phyloP scores from a whole-genome alignment of 208 protist genomes.

The Phytomonas sp. region DNA sequence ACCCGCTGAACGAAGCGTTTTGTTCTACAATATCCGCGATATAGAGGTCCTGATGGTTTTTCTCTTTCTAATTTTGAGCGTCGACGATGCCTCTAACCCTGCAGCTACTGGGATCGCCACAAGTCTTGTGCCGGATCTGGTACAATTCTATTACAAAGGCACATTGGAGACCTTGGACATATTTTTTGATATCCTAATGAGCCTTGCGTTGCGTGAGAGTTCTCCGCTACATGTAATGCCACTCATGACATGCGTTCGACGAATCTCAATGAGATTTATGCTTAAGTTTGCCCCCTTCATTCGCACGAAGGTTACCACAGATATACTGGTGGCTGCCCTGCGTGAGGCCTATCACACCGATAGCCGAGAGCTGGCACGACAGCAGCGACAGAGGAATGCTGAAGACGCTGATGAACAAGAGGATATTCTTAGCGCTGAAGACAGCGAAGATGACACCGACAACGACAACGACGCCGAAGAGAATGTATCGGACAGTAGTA shows the following conservation, averaged over 20 bases:
- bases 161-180: constrained; percentile 76
- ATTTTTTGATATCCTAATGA: constrained; percentile 80
- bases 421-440: constrained; percentile 15
- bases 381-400: constrained; percentile 38
- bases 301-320: constrained; percentile 39
- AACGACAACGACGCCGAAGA: constrained; percentile 11
- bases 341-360: constrained; percentile 78
- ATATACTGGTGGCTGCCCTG: constrained; percentile 68
- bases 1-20: constrained; percentile 54
- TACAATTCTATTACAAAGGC: constrained; percentile 61
- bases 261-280: constrained; percentile 68
- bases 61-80: constrained; percentile 74
- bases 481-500: constrained; percentile 5
- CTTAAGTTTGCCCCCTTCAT: constrained; percentile 68
- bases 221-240: constrained; percentile 78
- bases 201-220: constrained; percentile 64
- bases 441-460: constrained; percentile 14
- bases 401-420: constrained; percentile 24
- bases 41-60: constrained; percentile 76
- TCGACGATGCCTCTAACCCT: constrained; percentile 71
- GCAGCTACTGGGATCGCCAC: constrained; percentile 51
- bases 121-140: constrained; percentile 57
- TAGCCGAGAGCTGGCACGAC: constrained; percentile 59
- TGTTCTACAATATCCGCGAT: constrained; percentile 78
- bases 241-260: constrained; percentile 66